Evolutionary conservation across 495 filamentous ascomycete genomes (phyloP).

Genomic region (Podospora anserina): DNA sequence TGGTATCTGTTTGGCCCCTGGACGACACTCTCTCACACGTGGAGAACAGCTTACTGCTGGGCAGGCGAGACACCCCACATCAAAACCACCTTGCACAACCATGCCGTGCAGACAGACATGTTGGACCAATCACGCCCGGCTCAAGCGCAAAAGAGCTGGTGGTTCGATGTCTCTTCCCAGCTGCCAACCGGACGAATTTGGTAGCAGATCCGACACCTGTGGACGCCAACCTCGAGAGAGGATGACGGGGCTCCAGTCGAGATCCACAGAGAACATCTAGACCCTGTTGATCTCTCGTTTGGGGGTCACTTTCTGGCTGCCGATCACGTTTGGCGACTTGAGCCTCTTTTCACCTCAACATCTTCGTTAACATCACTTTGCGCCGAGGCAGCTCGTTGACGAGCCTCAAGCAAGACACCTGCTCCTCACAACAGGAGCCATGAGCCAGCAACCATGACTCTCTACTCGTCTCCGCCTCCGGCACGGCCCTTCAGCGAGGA

Average conservation of each 20-base stretch:
- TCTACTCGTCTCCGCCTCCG: conserved; percentile 58
- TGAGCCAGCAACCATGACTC: conserved; percentile 36
- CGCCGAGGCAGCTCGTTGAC: too few species aligned
- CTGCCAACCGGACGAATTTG: too few species aligned
- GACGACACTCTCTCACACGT: background rate
- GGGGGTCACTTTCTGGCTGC: too few species aligned
- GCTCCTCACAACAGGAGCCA: background rate
- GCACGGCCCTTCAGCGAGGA: conserved; percentile 54
- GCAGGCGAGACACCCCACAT: background rate
- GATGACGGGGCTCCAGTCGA: background rate
- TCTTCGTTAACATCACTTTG: too few species aligned
- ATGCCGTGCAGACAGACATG: too few species aligned
- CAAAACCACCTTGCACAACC: too few species aligned
- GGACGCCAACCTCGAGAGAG: background rate
- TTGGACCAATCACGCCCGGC: too few species aligned
- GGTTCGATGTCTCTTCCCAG: too few species aligned
- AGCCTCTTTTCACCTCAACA: too few species aligned
- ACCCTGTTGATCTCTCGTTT: too few species aligned
- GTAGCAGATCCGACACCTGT: too few species aligned
- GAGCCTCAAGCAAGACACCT: background rate
- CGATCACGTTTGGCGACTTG: too few species aligned
- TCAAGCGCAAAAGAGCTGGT: background rate
- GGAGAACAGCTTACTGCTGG: background rate
- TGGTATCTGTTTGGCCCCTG: background rate
- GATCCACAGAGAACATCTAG: background rate